Evolutionary conservation across 2,329 filamentous ascomycete species (phyloP).

Genomic region (Exophiala sp.): DNA sequence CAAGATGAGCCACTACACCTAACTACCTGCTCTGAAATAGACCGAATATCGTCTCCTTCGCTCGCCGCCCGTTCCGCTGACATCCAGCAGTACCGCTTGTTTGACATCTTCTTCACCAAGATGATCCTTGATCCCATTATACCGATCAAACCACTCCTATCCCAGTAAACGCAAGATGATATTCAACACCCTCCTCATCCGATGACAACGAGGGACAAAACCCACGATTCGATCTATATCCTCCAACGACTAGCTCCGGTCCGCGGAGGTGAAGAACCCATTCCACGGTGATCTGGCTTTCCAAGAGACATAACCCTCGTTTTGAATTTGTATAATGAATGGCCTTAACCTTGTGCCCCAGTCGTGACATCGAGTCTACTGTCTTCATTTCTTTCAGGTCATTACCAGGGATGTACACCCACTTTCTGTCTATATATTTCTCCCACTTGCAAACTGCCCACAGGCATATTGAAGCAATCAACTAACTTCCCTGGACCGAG

Average conservation of each 20-base stretch:
- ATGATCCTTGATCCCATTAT: constrained; percentile 26
- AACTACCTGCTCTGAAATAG: no score
- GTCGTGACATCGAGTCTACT: no score
- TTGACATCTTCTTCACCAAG: constrained; percentile 31
- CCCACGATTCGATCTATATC: constrained; percentile 38
- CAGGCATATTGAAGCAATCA: no score
- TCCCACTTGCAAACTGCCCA: no score
- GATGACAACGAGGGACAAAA: constrained; percentile 13
- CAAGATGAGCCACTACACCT: no score
- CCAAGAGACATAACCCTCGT: constrained; percentile 35
- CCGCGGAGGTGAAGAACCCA: constrained; percentile 43
- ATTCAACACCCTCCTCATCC: constrained; percentile 26
- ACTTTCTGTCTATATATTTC: no score
- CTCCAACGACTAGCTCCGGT: constrained; percentile 32
- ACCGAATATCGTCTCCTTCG: not conserved
- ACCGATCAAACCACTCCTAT: constrained; percentile 33
- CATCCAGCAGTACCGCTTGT: constrained; percentile 24
- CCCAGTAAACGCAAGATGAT: constrained; percentile 35
- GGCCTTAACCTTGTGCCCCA: no score
- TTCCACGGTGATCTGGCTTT: constrained; percentile 37
- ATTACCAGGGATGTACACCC: no score
- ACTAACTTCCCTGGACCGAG: constrained; percentile 12
- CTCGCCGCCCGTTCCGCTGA: not conserved
- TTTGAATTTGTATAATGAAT: no score
- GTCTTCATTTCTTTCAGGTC: no score